Conservation (phyloP, 2,329 filamentous ascomycete species). For the Cercospora sojina region DNA sequence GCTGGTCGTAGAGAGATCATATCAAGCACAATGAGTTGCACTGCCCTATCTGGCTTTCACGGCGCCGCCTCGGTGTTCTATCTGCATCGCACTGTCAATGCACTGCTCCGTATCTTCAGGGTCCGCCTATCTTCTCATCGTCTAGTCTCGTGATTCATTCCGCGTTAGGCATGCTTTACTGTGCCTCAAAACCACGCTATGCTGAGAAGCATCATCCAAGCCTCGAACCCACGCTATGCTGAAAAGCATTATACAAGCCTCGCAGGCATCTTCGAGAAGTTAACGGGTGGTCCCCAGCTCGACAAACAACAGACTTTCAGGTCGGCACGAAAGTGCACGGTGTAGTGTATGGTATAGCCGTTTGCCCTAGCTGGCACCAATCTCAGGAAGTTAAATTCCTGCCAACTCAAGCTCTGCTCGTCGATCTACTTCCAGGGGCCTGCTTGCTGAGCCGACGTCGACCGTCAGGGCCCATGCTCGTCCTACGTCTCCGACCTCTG, state of each 20-base stretch:
- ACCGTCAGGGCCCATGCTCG: slow-evolving; percentile 27
- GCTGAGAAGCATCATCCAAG: background rate
- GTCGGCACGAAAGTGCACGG: background rate
- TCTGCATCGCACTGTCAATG: background rate
- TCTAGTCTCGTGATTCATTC: background rate
- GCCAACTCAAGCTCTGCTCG: slow-evolving; percentile 17
- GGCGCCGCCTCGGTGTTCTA: background rate
- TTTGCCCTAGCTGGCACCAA: background rate
- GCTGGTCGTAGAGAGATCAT: background rate
- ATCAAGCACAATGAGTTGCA: background rate
- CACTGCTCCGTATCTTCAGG: background rate
- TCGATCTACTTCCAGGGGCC: slow-evolving; percentile 20
- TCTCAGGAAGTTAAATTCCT: background rate
- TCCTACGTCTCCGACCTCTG: slow-evolving; percentile 21
- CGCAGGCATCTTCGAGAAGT: background rate
- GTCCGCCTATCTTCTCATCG: background rate
- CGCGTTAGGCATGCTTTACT: background rate
- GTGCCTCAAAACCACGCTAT: background rate
- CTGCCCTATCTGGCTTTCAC: background rate
- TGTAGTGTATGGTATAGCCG: background rate
- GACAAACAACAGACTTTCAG: background rate
- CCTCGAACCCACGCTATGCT: background rate
- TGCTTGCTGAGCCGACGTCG: slow-evolving; percentile 31
- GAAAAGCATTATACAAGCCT: background rate
- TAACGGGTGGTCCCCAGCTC: background rate